Conservation (phyloP, 805 yeast genomes). For the Saturnispora sekii region DNA sequence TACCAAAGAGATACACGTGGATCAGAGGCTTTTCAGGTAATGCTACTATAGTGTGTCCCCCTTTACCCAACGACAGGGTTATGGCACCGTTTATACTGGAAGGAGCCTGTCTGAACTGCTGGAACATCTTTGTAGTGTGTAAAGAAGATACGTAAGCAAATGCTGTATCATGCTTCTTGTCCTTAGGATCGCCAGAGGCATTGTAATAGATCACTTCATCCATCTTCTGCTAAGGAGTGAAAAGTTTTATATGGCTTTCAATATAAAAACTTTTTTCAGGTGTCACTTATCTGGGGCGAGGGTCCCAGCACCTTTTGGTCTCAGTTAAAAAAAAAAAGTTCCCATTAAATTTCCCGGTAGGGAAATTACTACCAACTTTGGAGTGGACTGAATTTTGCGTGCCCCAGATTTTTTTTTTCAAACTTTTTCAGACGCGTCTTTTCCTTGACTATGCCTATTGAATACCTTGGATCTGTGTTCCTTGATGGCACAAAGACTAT, state of each 20-base stretch:
- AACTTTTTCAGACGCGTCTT: not conserved
- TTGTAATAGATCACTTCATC: conserved; percentile 43
- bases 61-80: conserved; percentile 36
- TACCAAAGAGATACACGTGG: conserved; percentile 61
- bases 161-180: conserved; percentile 27
- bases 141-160: conserved; percentile 33
- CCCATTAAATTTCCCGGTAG: not conserved
- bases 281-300: not conserved
- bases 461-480: conserved; percentile 60
- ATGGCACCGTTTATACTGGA: conserved; percentile 37
- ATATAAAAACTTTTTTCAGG: not conserved
- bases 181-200: conserved; percentile 35
- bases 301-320: not conserved
- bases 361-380: not conserved
- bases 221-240: conserved; percentile 24
- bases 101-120: conserved; percentile 45
- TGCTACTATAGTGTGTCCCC: conserved; percentile 51
- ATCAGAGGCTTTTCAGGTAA: conserved; percentile 65
- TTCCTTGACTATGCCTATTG: conserved; percentile 59
- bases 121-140: conserved; percentile 38
- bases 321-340: conserved; percentile 1
- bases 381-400: too few relatives aligned
- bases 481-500: conserved; percentile 65
- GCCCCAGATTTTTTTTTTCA: too few relatives aligned
- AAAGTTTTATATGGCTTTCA: not conserved